Evolutionary conservation across 2,329 filamentous ascomycete genomes (phyloP), one percentile per base, ranked within the genome.

Genomic region (Colletotrichum karsti): DNA sequence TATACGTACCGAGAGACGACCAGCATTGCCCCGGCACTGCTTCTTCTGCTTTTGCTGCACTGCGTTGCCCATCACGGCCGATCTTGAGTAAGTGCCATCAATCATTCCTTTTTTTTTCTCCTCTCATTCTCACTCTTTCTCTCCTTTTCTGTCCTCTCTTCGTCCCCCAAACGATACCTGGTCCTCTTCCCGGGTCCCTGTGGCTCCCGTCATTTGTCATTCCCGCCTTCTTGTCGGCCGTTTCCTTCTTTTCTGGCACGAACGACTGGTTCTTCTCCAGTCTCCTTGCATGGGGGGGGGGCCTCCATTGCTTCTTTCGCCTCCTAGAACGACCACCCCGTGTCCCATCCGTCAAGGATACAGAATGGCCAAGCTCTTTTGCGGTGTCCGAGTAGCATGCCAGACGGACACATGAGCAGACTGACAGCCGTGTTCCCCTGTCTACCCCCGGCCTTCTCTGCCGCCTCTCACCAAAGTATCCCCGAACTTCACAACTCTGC

Each of bases 81-180:
- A 67, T 69, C 67, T 55, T 50, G 46, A 58, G 63, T 59, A 20
- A 63, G 63, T 41, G 13, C 44, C 42, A 58, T 67, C 53, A 46
- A 58, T 63, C 30, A 30, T 69, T 63, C 10, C 63, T 67, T 69
- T 67, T 67, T 67, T 54, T 63, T 63, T 28, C 63, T 50, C 18
- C 48, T 41, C 54, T 51, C 33, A 50, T 54, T 57, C 53, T 35
- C 37, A 35, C 30, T 44, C 56, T 55, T 51, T 35, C 50, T 59
- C 46, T 54, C 39, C 37, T 26, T 28, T 22, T 42, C 53, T 50
- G 30, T 44, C 10, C 37, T 51, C 9, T 39, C n/a, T 22, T 44
- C 28, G 41, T 53, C 30, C 33, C 35, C 44, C n/a, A 51, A 26
- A 20, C 18, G 28, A 56, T 61, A 33, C 24, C 50, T 44, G 35